Base-by-base conservation (phyloP, 768 basidiomycete species). In the Mycena latifolia region DNA sequence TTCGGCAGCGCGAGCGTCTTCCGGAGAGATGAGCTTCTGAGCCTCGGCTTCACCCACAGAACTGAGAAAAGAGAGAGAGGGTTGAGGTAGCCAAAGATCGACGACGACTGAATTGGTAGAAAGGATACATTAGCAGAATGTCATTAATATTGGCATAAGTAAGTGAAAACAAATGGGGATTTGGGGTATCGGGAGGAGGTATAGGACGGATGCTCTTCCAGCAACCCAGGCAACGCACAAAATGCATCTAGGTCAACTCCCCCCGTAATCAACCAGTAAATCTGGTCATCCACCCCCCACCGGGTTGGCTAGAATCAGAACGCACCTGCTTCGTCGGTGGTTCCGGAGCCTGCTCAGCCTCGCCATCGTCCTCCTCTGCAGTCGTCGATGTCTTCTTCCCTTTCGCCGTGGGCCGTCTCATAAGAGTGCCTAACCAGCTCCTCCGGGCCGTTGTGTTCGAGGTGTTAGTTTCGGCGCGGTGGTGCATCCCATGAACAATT, bases 21-120 rank as follows among this genome's bases (percentile, higher is more conserved):
- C 69, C 1, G 69, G 69, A 7, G 69, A 63, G 18, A 66, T 22
- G n/a, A 60, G 54, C 5, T 43, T 63, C 45, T 67, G 46, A 17
- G 61, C 63, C 14, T 72, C 66, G 9, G 64, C 56, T 27, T 59
- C 60, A 29, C 61, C 14, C 20, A 61, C 3, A 28, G 61, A 51
- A 50, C 52, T 50, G 12, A 59, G 65, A 66, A 70, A 7, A 70
- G 65, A 14, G 69, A 56, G 37, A 70, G 57, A 28, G 69, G 69
- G 58, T 70, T 70, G 69, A 70, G 61, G 65, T 66, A 70, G 31
- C 65, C 69, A 27, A 70, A 70, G 24, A 70, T 51, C 31, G 65
- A 66, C 25, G 56, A 31, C 24, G 69, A 62, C 69, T 69, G 57
- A 41, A 55, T 31, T 31, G 22, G 25, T 2, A 18, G n/a, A 66